These are phyloP conservation scores for Paraglomus occultum DNA, from an alignment of 192 early-diverging fungal species.

Conservation along the genomic window DNA sequence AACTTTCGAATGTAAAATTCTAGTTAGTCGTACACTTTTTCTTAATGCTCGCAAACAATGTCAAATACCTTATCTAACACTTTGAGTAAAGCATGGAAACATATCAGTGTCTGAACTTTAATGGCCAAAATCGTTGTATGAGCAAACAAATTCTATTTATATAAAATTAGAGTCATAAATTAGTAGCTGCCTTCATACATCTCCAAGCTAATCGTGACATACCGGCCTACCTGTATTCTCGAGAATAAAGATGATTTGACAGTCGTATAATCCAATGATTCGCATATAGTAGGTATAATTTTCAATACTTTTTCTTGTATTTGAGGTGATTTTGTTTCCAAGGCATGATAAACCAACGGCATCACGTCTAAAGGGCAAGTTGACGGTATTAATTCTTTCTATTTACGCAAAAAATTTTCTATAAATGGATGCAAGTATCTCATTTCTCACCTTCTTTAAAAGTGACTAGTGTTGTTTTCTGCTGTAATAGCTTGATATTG, in stretches of 20 bases:
- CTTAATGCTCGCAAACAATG: too few species aligned
- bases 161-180: neutral
- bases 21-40: too few species aligned
- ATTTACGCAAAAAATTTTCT: neutral
- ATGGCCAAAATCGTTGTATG: slow-evolving; percentile 65
- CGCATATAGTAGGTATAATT: slow-evolving; percentile 53
- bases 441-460: slow-evolving; percentile 58
- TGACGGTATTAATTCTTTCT: neutral
- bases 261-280: slow-evolving; percentile 60
- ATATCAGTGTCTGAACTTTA: slow-evolving; percentile 68
- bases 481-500: slow-evolving; percentile 61
- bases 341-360: slow-evolving; percentile 68
- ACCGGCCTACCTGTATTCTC: slow-evolving; percentile 53
- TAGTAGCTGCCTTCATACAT: neutral
- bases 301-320: slow-evolving; percentile 70
- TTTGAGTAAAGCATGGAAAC: slow-evolving; percentile 67
- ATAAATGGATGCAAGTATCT: neutral
- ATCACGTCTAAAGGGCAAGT: slow-evolving; percentile 52
- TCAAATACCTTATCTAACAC: slow-evolving; percentile 59
- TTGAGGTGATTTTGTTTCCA: slow-evolving; percentile 50
- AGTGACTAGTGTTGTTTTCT: slow-evolving; percentile 54
- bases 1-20: slow-evolving; percentile 30
- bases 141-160: slow-evolving; percentile 57
- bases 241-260: slow-evolving; percentile 68
- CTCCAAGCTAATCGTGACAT: neutral